Base-by-base conservation (phyloP, 2,329 filamentous ascomycete genomes). In the Diplodia sapinea region DNA sequence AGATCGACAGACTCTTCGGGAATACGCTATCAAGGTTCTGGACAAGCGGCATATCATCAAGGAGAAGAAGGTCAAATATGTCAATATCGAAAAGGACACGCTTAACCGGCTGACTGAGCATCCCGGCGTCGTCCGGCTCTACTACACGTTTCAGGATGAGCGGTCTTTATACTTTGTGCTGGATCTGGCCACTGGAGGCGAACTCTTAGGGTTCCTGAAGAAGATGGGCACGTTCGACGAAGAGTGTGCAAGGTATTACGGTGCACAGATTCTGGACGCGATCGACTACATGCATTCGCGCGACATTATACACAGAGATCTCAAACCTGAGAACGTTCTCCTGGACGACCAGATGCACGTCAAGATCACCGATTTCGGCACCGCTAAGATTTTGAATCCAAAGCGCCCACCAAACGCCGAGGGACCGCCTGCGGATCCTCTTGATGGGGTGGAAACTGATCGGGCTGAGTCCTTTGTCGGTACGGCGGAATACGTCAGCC, bases 11-110 rank as follows among this genome's bases (percentile, higher is more conserved):
- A 97, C 93, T 1, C 82, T 96, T 68, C 96, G 96, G 74, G 94
- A 99, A 78, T 98, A 98, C 76, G 95, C 95, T 31, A 94, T 99
- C 81, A 99, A 99, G 79, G 94, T 99, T 17, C 87, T 99, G 56
- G 95, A 99, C 81, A 99, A 99, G 82, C 88, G 93, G 74, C 95
- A 99, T 79, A 99, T 99, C 76, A 99, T 99, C 84, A 99, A 98
- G 80, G 95, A 99, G 82, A 98, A 97, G 81, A 99, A 99, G 85
- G 96, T 99, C 75, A 99, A 99, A 84, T 99, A 99, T 76, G 95
- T 99, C 80, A 99, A 98, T 80, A 99, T 99, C 74, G 95, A 99
- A 80, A 97, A 97, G 82, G 94, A 99, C 80, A 98, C 95, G 0
- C 84, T 99, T 67, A 99, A 99, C 77, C 89, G 95, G 70, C 84